Percentiles rank a stretch among this genome's conserved stretches.
Conservation (phyloP, 2,329 filamentous ascomycete genomes). For the Periconia macrospinosa region DNA sequence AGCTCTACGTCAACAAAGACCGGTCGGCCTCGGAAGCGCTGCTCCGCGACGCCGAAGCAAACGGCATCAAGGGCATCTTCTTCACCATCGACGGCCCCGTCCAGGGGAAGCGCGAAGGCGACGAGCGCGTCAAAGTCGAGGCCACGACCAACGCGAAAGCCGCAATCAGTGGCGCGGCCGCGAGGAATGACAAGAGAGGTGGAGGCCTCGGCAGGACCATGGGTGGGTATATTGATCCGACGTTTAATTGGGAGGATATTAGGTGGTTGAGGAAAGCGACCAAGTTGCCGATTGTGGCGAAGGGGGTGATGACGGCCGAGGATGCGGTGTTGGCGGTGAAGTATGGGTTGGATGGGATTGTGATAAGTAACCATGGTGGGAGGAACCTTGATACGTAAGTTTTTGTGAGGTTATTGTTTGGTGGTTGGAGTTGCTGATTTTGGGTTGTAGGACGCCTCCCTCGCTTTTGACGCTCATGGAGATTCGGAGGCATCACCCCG, state of each 20-base stretch:
- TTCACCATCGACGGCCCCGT: conserved; percentile 29
- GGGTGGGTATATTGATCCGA: conserved; percentile 60
- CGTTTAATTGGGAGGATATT: conserved; percentile 52
- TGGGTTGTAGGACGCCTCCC: conserved; percentile 45
- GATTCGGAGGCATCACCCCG: conserved; percentile 62
- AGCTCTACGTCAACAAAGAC: conserved; percentile 29
- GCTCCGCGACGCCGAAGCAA: conserved; percentile 18
- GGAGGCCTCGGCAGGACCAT: conserved; percentile 61
- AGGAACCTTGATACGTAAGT: conserved; percentile 47
- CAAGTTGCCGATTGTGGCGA: conserved; percentile 40
- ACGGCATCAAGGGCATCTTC: conserved; percentile 18
- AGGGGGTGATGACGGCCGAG: conserved; percentile 43
- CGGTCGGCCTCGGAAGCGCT: conserved; percentile 13
- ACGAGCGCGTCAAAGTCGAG: conserved; percentile 35
- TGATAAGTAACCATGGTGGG: conserved; percentile 55
- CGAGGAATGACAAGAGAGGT: conserved; percentile 57
- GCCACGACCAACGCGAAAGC: conserved; percentile 24
- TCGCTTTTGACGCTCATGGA: conserved; percentile 64
- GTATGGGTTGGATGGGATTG: conserved; percentile 47
- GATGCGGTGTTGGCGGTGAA: conserved; percentile 45
- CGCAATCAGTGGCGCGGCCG: conserved; percentile 55
- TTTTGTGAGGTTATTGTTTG: not conserved
- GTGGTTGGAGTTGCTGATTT: not conserved
- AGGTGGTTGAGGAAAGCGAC: conserved; percentile 40
- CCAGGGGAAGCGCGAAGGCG: conserved; percentile 26